A percentile compares a stretch with the other conserved stretches of the same genome.
Conservation (phyloP, 2,329 filamentous ascomycete genomes). For the Calonectria multiphialidica region DNA sequence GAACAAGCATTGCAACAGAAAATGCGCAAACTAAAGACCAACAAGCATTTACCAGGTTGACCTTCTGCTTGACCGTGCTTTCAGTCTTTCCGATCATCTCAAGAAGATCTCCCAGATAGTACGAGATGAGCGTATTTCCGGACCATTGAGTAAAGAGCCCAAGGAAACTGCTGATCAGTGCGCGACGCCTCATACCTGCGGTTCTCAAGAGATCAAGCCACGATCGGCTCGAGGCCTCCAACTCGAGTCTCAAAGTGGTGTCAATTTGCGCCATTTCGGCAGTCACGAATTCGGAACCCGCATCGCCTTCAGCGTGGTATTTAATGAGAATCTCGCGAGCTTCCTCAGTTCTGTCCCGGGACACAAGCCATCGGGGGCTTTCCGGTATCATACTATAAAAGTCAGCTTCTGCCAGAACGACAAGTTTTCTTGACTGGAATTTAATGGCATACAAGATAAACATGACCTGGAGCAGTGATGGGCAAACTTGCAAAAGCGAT, state of each 20-base stretch:
- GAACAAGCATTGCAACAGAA: background rate
- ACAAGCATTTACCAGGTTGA: background rate
- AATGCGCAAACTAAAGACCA: background rate
- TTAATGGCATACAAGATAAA: conserved; percentile 37
- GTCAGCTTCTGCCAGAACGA: background rate
- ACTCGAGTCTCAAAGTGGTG: conserved; percentile 66
- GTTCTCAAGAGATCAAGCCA: conserved; percentile 66
- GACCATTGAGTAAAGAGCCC: conserved; percentile 67
- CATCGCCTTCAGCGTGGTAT: conserved; percentile 66
- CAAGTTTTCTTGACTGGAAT: conserved; percentile 11
- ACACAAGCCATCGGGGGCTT: conserved; percentile 50
- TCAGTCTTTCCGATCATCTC: conserved; percentile 34
- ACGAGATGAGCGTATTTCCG: conserved; percentile 56
- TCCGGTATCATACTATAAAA: conserved; percentile 41
- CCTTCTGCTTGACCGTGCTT: background rate
- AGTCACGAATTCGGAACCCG: conserved; percentile 51
- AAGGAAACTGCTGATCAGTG: conserved; percentile 61
- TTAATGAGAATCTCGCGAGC: conserved; percentile 48
- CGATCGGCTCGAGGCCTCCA: conserved; percentile 61
- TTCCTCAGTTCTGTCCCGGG: conserved; percentile 47
- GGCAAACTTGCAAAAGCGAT: conserved; percentile 54
- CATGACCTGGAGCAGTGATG: background rate
- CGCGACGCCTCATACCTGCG: conserved; percentile 61
- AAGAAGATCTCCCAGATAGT: conserved; percentile 32
- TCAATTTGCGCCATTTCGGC: conserved; percentile 37